A percentile compares a stretch with the other conserved stretches of the same genome.
These are phyloP conservation scores for Cryptomeria japonica DNA, from an alignment of 75 land plant genomes.

Conservation along the genomic window DNA sequence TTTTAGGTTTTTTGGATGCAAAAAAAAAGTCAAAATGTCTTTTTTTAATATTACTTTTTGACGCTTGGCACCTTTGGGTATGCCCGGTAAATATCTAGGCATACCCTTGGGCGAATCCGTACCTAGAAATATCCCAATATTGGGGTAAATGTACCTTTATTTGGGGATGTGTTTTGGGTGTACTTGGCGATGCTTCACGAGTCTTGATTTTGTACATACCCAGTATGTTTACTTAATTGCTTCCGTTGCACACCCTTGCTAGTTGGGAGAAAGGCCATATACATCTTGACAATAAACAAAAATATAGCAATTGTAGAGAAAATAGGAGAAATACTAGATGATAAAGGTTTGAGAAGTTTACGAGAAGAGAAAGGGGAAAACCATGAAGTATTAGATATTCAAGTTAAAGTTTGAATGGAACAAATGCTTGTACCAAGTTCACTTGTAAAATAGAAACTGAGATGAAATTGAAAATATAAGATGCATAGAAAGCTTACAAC, in stretches of 20 bases:
- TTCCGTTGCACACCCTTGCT: neutral
- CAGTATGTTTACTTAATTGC: neutral
- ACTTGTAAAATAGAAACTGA: neutral
- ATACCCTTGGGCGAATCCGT: too few relatives aligned
- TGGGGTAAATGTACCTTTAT: neutral
- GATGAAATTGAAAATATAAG: neutral
- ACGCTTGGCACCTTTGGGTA: too few relatives aligned
- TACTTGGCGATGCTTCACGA: neutral
- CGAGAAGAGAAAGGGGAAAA: neutral
- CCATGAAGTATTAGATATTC: neutral
- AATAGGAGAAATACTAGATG: neutral
- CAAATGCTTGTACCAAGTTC: neutral
- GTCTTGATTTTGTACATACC: neutral
- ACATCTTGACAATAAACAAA: neutral
- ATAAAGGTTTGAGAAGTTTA: neutral
- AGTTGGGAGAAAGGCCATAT: neutral
- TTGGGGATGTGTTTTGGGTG: neutral
- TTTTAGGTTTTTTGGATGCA: too few relatives aligned
- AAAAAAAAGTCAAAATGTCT: too few relatives aligned
- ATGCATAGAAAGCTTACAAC: neutral
- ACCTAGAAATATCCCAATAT: neutral
- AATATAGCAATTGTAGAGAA: neutral
- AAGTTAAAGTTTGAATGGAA: neutral
- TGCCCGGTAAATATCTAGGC: too few relatives aligned
- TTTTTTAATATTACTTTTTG: too few relatives aligned